A percentile compares a stretch with the other conserved stretches of the same genome.
These are phyloP conservation scores for Pythium pectinolyticum DNA, from an alignment of 352 stramenopile species.

Conservation along the genomic window DNA sequence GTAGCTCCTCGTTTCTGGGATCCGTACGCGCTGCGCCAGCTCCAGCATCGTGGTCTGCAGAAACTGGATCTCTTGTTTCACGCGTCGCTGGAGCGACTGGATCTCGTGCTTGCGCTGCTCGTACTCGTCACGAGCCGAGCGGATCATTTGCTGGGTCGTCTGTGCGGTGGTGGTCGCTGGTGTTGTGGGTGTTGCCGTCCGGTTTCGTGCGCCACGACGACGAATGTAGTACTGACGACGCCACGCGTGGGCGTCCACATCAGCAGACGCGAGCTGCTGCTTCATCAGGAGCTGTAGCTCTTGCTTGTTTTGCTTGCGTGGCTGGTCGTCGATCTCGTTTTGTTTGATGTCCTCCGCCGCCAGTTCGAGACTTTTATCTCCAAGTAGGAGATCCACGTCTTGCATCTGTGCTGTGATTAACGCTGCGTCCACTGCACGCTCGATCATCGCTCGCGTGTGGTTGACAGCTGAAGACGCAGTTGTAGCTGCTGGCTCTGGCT, in stretches of 20 bases:
- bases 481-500: neutral
- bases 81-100: slow-evolving; percentile 47
- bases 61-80: slow-evolving; percentile 63
- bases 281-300: neutral
- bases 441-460: slow-evolving; percentile 48
- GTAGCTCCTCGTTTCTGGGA: neutral
- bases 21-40: slow-evolving; percentile 43
- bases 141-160: slow-evolving; percentile 40
- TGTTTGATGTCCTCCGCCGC: too few relatives aligned
- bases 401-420: slow-evolving; percentile 28
- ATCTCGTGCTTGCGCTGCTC: slow-evolving; percentile 60
- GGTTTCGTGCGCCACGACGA: neutral
- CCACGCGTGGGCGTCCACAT: slow-evolving; percentile 4
- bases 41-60: slow-evolving; percentile 44
- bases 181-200: neutral
- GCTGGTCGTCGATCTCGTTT: too few relatives aligned
- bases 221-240: slow-evolving; percentile 13
- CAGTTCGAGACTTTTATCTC: slow-evolving; percentile 3
- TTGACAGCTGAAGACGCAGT: neutral
- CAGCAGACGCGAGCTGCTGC: neutral
- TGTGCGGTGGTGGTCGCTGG: too few relatives aligned
- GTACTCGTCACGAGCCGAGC: slow-evolving; percentile 41
- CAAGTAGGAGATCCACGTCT: neutral
- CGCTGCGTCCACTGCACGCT: slow-evolving; percentile 51
- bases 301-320: neutral